A percentile compares a stretch with the other conserved stretches of the same genome.
phyloP scores from a whole-genome alignment of 495 filamentous ascomycete species.

The Xylaria nigripes region DNA sequence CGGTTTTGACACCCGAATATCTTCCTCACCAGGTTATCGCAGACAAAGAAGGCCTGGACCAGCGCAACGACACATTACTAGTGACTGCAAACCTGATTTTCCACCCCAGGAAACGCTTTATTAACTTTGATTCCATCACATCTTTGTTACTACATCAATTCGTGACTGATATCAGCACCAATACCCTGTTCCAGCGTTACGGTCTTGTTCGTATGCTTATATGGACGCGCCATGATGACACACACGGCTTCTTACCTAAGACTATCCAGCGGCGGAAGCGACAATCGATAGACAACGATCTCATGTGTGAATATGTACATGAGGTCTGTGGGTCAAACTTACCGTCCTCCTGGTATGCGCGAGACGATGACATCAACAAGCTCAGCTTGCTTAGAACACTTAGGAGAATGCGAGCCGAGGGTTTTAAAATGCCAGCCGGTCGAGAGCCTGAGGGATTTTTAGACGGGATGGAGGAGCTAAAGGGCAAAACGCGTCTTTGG shows the following conservation, averaged over 20 bases:
- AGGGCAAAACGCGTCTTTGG: not conserved
- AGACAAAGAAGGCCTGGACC: slow-evolving; percentile 21
- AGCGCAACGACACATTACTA: slow-evolving; percentile 58
- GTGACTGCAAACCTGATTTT: slow-evolving; percentile 52
- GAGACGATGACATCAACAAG: slow-evolving; percentile 29
- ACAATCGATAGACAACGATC: slow-evolving; percentile 47
- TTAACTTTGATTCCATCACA: slow-evolving; percentile 31
- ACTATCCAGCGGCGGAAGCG: slow-evolving; percentile 43
- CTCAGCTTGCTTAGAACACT: slow-evolving; percentile 20
- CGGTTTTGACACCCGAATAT: slow-evolving; percentile 37
- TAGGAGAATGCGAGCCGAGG: slow-evolving; percentile 29
- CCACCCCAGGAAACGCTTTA: slow-evolving; percentile 30
- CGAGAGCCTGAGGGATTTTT: slow-evolving; percentile 27
- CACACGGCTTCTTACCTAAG: slow-evolving; percentile 45
- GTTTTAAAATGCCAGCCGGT: slow-evolving; percentile 19
- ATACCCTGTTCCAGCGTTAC: slow-evolving; percentile 48
- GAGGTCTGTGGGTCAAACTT: slow-evolving; percentile 34
- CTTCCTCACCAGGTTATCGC: slow-evolving; percentile 43
- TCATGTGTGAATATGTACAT: slow-evolving; percentile 41
- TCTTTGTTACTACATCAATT: slow-evolving; percentile 42
- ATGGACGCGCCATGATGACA: slow-evolving; percentile 48
- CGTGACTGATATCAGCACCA: slow-evolving; percentile 32
- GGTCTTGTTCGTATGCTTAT: slow-evolving; percentile 66
- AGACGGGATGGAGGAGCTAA: slow-evolving; percentile 17
- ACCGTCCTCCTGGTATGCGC: slow-evolving; percentile 11